Conservation (phyloP, 2,329 filamentous ascomycete genomes). For the Aureobasidium melanogenum region DNA sequence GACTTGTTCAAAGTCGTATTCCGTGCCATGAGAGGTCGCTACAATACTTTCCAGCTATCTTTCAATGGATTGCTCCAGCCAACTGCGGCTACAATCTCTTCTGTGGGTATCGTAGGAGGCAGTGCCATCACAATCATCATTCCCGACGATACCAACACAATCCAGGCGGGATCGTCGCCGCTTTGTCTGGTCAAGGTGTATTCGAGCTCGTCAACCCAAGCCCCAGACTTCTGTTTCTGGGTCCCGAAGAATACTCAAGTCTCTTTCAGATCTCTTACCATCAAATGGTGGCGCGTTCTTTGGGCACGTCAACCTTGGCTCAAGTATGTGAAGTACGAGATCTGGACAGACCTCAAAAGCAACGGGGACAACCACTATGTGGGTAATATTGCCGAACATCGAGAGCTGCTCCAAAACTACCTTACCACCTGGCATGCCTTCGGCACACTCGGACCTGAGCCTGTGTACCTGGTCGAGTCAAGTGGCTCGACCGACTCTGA, state of each 20-base stretch:
- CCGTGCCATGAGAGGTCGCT: constrained; percentile 21
- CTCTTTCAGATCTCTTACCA: constrained; percentile 18
- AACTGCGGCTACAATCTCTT: not conserved
- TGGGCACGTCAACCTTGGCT: not conserved
- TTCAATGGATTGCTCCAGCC: constrained; percentile 8
- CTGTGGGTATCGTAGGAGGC: constrained; percentile 6
- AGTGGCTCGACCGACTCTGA: not conserved
- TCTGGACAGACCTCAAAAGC: constrained; percentile 12
- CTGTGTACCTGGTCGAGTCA: not conserved
- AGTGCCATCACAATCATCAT: constrained; percentile 14
- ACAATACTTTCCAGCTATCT: constrained; percentile 20
- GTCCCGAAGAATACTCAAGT: constrained; percentile 15
- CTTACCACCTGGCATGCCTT: not conserved
- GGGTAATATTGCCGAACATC: not conserved
- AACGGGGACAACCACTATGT: constrained; percentile 12
- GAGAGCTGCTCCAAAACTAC: not conserved
- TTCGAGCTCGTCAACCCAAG: not conserved
- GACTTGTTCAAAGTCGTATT: constrained; percentile 23
- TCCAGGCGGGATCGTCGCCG: not conserved
- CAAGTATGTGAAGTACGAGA: not conserved
- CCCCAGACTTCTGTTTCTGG: constrained; percentile 21
- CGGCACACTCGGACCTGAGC: not conserved
- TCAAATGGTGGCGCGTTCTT: constrained; percentile 20
- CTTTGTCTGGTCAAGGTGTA: constrained; percentile 19
- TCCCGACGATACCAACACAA: constrained; percentile 13